Evolutionary conservation across 805 yeast species (phyloP), one percentile per base, ranked within the genome.

Genomic region (Tanozyma kutaoensis): DNA sequence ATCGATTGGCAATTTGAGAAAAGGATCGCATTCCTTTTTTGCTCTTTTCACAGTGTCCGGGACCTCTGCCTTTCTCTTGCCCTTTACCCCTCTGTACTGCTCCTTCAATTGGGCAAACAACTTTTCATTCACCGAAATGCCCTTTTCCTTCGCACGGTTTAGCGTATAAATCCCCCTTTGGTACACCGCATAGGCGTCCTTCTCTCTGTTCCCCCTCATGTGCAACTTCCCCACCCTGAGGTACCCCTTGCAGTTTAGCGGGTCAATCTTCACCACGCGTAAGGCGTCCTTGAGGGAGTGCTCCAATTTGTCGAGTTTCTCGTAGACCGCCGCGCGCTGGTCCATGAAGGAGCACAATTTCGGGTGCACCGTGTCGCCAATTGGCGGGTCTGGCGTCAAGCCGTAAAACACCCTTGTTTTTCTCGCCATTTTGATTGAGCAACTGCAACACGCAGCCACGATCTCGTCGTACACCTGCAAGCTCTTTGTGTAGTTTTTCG

Each of bases 191-290:
- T 51, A 54, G 2, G 71, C 63, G 12, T 56, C 59, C 1, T 36
- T 16, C 3, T 50, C 39, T 13, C 48, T 37, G 2, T 46, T 45
- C 22, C 40, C 29, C 8, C 32, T 28, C 14, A 33, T 10, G 14
- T 52, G 38, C 3, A 65, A 33, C 36, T 66, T 68, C 3, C 61
- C 56, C 3, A 46, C 42, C 20, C 75, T 38, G 20, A 69, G 43
- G 34, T 67, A 66, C 1, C 70, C 71, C 39, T 65, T 67, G 40
- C 69, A 62, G 12, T 63, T 51, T 15, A 58, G 36, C 0, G 71
- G 72, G 20, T 65, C 68, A 3, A 52, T 12, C 10, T 33, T 32
- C 3, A 60, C 38, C 23, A 63, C 35, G 20, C 29, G 35, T 17
- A 46, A 37, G 0, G 62, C 62, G 29, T 66, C 72, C 15, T 34